Percentiles rank a stretch among this genome's conserved stretches.
Evolutionary conservation across 129 eudicot species (phyloP).

Genomic region (Flaveria linearis): DNA sequence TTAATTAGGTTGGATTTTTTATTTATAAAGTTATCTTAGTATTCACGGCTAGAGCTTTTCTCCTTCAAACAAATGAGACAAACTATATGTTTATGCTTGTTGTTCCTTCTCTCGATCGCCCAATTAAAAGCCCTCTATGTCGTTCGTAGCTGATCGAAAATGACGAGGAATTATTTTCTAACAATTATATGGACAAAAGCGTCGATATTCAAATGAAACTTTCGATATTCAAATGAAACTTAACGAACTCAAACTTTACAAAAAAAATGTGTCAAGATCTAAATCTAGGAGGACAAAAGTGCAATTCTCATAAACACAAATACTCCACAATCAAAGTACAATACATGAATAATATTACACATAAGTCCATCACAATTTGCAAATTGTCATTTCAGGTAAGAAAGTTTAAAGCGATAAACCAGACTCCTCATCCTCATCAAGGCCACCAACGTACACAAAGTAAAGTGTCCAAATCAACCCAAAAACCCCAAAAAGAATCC

Average conservation of each 20-base stretch:
- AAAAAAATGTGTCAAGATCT: constrained; percentile 10
- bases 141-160: too few species aligned
- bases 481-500: constrained; percentile 85
- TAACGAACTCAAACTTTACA: constrained; percentile 11
- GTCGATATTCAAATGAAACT: background rate
- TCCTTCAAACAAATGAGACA: too few species aligned
- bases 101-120: too few species aligned
- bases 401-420: constrained; percentile 75
- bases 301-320: constrained; percentile 37
- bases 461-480: constrained; percentile 86
- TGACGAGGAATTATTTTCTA: too few species aligned
- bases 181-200: background rate
- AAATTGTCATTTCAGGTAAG: constrained; percentile 24
- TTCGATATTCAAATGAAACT: background rate
- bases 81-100: too few species aligned
- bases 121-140: too few species aligned
- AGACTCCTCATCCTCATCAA: constrained; percentile 97
- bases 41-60: too few species aligned
- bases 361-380: constrained; percentile 40
- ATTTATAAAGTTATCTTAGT: too few species aligned
- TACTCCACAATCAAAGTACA: constrained; percentile 29
- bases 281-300: constrained; percentile 35
- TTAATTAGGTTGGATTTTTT: too few species aligned
- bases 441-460: constrained; percentile 54
- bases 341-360: constrained; percentile 37